Percentiles rank a stretch among this genome's conserved stretches.
Evolutionary conservation across 2,329 filamentous ascomycete genomes (phyloP).

Genomic region (Nectriaceae sp.): DNA sequence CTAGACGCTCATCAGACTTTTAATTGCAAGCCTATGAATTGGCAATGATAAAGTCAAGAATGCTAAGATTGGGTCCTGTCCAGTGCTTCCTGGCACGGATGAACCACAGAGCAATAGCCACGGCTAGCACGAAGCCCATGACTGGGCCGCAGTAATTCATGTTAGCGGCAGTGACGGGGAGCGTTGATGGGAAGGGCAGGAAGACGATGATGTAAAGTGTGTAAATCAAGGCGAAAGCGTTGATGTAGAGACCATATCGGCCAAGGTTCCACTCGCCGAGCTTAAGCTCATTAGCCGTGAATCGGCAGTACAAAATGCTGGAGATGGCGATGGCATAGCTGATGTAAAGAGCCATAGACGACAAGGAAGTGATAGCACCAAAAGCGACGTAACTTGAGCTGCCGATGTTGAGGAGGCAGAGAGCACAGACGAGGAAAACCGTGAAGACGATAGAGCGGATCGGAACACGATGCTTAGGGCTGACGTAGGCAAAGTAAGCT

Average conservation of each 20-base stretch:
- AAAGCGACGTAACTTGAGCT: conserved; percentile 27
- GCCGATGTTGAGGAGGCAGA: conserved; percentile 27
- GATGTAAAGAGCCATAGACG: conserved; percentile 26
- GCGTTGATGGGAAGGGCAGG: conserved; percentile 25
- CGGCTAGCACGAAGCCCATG: conserved; percentile 20
- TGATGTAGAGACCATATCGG: conserved; percentile 16
- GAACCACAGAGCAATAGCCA: conserved; percentile 22
- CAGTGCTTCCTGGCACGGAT: conserved; percentile 22
- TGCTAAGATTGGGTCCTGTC: conserved; percentile 23
- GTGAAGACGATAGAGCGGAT: conserved; percentile 23
- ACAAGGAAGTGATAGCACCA: conserved; percentile 24
- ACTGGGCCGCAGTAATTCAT: conserved; percentile 29
- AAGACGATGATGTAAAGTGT: conserved; percentile 27
- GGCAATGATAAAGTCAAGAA: conserved; percentile 25
- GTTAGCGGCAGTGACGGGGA: conserved; percentile 21
- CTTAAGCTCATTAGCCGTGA: conserved; percentile 12
- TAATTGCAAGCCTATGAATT: too few relatives aligned
- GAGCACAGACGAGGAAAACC: conserved; percentile 26
- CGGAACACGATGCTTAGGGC: conserved; percentile 23
- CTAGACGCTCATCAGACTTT: too few relatives aligned
- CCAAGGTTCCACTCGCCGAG: conserved; percentile 28
- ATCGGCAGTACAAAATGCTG: conserved; percentile 25
- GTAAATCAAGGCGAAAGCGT: conserved; percentile 23
- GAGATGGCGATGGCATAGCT: conserved; percentile 27
- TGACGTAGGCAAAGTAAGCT: conserved; percentile 25